phyloP scores from a whole-genome alignment of 2,329 filamentous ascomycete species.

The Akanthomyces muscarius region DNA sequence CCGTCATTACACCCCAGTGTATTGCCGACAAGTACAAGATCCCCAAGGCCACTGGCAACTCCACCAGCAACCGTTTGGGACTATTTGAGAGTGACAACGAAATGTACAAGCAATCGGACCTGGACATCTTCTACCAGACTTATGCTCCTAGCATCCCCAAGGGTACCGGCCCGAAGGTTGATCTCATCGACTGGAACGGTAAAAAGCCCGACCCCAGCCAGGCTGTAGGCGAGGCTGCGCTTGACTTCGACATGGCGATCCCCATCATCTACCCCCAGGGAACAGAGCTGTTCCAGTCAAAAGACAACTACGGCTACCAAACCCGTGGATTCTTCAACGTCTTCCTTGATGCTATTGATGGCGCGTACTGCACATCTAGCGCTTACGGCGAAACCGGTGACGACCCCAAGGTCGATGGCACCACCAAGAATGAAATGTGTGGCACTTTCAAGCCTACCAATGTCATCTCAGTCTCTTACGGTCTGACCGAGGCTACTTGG shows the following conservation, averaged over 20 bases:
- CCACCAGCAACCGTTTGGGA: constrained; percentile 35
- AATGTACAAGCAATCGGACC: constrained; percentile 37
- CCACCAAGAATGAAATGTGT: constrained; percentile 19
- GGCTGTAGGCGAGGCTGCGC: constrained; percentile 38
- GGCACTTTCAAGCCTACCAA: constrained; percentile 22
- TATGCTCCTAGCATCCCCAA: constrained; percentile 33
- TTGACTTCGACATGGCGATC: constrained; percentile 47
- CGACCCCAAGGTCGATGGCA: not conserved
- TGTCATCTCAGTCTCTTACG: constrained; percentile 43
- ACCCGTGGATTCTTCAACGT: not conserved
- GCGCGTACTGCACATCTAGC: constrained; percentile 42
- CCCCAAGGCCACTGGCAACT: constrained; percentile 20
- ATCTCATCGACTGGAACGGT: constrained; percentile 28
- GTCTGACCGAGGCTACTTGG: constrained; percentile 42
- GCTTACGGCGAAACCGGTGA: constrained; percentile 24
- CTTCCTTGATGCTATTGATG: constrained; percentile 49
- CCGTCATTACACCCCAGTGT: constrained; percentile 53
- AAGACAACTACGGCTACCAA: not conserved
- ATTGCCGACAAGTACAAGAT: constrained; percentile 44
- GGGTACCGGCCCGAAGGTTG: constrained; percentile 31
- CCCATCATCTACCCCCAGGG: constrained; percentile 50
- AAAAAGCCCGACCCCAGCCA: constrained; percentile 19
- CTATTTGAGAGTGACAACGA: constrained; percentile 39
- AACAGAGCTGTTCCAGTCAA: constrained; percentile 34
- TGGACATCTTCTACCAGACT: constrained; percentile 34